Base-by-base conservation (phyloP, 495 filamentous ascomycete genomes). In the Tuber brumale region DNA sequence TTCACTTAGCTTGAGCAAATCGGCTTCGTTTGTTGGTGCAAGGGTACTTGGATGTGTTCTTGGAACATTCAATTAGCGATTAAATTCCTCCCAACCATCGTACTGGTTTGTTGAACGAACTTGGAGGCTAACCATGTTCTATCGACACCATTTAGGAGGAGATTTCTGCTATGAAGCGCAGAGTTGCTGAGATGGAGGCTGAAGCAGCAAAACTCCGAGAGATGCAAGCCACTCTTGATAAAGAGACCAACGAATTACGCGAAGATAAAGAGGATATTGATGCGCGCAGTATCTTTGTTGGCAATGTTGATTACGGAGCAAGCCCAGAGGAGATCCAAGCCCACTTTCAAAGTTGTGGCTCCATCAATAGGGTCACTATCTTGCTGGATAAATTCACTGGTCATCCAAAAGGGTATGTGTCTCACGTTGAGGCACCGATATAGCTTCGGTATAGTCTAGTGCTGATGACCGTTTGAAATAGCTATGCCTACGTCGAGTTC, bases 401-500 rank as follows among this genome's bases (percentile, higher is more conserved):
- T 76, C 94, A 97, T 86, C 96, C 96, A 1, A 99, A 99, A 87
- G 96, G 96, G 95, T 98, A 85, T 82, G 92, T 87, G 92, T 87
- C 76, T 75, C 69, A 70, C 18, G 57, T 66, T 35, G 44, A 39
- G 46, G 35, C 19, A 23, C 45, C 18, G 37, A 66, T 12, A 14
- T 78, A 42, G 31, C 44, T 71, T 71, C 18, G 31, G 27, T 21
- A 75, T 23, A 75, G 39, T 19, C 46, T 66, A 39, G 51, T 69
- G 37, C 44, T 74, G 41, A 77, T 72, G 21, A 57, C 80, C 80
- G 39, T 76, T 80, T 57, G 27, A 82, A 83, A 81, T 85, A 98
- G 95, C 44, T 99, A 99, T 85, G 96, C 96, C 80, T 99, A 99
- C 85, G 96, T 99, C 75, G 96, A 99, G 84, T 99, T 99, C 81